Base-by-base conservation (phyloP, 1,284 basidiomycete species). In the Pseudozyma thailandica region DNA sequence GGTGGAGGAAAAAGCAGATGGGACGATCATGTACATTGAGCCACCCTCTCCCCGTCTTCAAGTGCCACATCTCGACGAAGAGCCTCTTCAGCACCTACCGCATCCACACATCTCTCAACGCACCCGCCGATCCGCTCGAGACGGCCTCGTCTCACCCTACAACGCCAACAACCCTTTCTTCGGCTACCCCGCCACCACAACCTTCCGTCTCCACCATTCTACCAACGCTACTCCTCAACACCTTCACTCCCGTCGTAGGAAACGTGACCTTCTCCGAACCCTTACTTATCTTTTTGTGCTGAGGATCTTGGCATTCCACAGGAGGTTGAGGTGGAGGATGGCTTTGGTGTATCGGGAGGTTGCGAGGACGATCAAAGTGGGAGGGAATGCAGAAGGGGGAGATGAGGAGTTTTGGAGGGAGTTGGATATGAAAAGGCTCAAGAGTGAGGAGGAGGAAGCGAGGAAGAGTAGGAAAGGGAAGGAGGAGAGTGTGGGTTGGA, bases 81-180 rank as follows among this genome's bases (percentile, higher is more conserved):
- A 63, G 20, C 61, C 76, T 9, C 39, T 76, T 13, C 63, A 61
- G 23, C 53, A 56, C 28, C 30, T 66, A 1, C 44, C 50, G 23
- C 72, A 60, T 37, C 49, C 45, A 4, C 74, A 71, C 44, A 55
- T 81, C 12, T 81, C 80, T n/a, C 74, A 78, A 35, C 74, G 79
- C 30, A 75, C 77, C 3, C 72, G 71, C 18, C 69, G 72, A 16
- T 75, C 71, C 13, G 57, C 54, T 2, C 62, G 75, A 42, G 77
- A 78, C 42, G 78, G 78, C 13, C 61, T 70, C 18, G 79, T 81
- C 20, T 78, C 77, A 18, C 84, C 84, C 6, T 84, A 83, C 79
- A 83, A 84, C 59, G 59, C 74, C 44, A 75, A 88, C 48, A 93
- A 92, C 73, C 92, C 92, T 0, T 92, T 90, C 84, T 93, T 89